Percentiles rank a stretch among this genome's conserved stretches.
Evolutionary conservation across 2,329 filamentous ascomycete genomes (phyloP).

Genomic region (Nannizziopsis arthrosporioides): DNA sequence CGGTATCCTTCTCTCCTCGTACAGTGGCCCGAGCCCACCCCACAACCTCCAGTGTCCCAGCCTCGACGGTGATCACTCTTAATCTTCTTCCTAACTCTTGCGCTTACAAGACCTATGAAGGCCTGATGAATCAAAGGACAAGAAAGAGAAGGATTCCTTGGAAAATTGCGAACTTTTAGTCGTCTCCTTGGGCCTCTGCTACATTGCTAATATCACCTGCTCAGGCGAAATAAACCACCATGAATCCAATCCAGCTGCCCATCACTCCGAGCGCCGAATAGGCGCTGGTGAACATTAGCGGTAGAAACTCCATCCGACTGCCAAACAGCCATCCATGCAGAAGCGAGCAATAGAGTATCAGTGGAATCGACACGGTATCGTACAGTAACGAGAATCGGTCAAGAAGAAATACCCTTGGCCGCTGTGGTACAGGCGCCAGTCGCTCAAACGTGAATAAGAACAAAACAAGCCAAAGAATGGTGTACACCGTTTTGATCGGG

Average conservation of each 20-base stretch:
- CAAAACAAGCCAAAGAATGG: slow-evolving; percentile 76
- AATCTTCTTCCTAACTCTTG: background rate
- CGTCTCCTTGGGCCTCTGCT: too few relatives aligned
- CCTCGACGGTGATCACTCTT: background rate
- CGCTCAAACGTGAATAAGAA: slow-evolving; percentile 81
- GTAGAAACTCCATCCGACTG: slow-evolving; percentile 68
- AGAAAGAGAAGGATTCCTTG: too few relatives aligned
- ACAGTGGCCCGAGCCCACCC: background rate
- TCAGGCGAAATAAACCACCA: slow-evolving; percentile 74
- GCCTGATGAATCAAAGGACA: too few relatives aligned
- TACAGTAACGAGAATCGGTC: slow-evolving; percentile 86
- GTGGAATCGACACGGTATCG: slow-evolving; percentile 74
- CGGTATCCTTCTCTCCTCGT: background rate
- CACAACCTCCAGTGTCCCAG: background rate
- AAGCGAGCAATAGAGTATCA: slow-evolving; percentile 80
- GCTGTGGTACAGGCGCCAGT: slow-evolving; percentile 69
- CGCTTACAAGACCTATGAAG: background rate
- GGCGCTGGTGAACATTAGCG: slow-evolving; percentile 91
- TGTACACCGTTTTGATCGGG: slow-evolving; percentile 86
- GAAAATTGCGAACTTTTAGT: too few relatives aligned
- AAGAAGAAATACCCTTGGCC: slow-evolving; percentile 73
- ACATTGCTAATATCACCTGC: background rate
- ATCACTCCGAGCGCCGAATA: slow-evolving; percentile 92
- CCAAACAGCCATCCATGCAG: slow-evolving; percentile 77
- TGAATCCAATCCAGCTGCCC: slow-evolving; percentile 88